Percentiles rank a stretch among this genome's conserved stretches.
phyloP scores from a whole-genome alignment of 345 rosid genomes.

The Ceriops zippeliana region DNA sequence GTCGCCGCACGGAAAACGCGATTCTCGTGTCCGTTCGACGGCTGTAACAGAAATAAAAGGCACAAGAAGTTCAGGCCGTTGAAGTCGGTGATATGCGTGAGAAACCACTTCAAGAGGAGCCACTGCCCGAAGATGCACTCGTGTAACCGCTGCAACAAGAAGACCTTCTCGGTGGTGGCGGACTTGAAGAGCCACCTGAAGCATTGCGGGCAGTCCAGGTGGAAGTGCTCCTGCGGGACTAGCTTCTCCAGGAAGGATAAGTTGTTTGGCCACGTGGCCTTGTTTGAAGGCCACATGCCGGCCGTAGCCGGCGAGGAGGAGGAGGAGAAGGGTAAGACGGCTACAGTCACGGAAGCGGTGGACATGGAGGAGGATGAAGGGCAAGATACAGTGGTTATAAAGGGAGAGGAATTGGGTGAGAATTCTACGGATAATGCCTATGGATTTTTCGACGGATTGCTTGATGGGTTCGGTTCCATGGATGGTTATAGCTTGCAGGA shows the following conservation, averaged over 20 bases:
- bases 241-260: constrained; percentile 70
- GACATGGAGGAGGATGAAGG: constrained; percentile 19
- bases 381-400: constrained; percentile 9
- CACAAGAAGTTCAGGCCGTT: constrained; percentile 54
- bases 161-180: constrained; percentile 54
- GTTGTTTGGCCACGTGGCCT: constrained; percentile 64
- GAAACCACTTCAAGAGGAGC: constrained; percentile 74
- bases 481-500: constrained; percentile 40
- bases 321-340: constrained; percentile 3
- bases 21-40: constrained; percentile 66
- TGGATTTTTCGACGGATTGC: constrained; percentile 38
- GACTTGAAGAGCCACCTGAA: constrained; percentile 66
- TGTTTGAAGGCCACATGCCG: constrained; percentile 82
- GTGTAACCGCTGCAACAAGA: constrained; percentile 55
- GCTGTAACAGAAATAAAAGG: constrained; percentile 56
- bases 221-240: constrained; percentile 70
- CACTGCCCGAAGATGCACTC: constrained; percentile 71
- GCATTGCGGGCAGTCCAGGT: constrained; percentile 59
- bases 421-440: constrained; percentile 20
- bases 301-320: constrained; percentile 27
- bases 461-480: constrained; percentile 43
- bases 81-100: constrained; percentile 60
- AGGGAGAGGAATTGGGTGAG: constrained; percentile 11
- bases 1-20: constrained; percentile 14
- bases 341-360: constrained; percentile 2